phyloP scores from a whole-genome alignment of 345 rosid species.

The Eutrema heterophyllum region DNA sequence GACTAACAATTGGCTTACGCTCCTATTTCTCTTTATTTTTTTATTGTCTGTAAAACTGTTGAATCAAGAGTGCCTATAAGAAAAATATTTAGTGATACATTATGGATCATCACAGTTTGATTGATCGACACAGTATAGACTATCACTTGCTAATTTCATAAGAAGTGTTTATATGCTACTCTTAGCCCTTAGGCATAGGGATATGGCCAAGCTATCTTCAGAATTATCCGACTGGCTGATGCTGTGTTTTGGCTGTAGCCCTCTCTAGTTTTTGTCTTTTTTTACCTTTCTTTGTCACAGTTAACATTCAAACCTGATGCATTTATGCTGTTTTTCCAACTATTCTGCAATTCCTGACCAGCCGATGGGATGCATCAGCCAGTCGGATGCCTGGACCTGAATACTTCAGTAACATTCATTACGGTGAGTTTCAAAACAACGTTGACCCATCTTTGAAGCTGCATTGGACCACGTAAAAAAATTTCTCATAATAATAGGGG shows the following conservation, averaged over 20 bases:
- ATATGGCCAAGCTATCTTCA: slow-evolving; percentile 9
- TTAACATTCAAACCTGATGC: slow-evolving; percentile 7
- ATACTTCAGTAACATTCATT: slow-evolving; percentile 60
- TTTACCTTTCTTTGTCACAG: not conserved
- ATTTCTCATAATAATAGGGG: slow-evolving; percentile 22
- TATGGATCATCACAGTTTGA: slow-evolving; percentile 1
- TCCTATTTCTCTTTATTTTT: not conserved
- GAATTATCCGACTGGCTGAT: not conserved
- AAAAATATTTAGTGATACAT: not conserved
- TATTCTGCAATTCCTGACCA: slow-evolving; percentile 28
- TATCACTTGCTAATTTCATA: not conserved
- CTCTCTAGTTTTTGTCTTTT: not conserved
- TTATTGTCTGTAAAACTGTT: not conserved
- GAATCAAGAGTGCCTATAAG: not conserved
- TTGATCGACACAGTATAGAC: not conserved
- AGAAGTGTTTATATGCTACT: not conserved
- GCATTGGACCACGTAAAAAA: slow-evolving; percentile 4
- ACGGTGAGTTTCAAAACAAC: slow-evolving; percentile 39
- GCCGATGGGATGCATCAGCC: slow-evolving; percentile 83
- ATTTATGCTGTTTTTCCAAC: slow-evolving; percentile 14
- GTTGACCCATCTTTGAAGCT: not conserved
- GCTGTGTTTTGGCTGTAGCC: not conserved
- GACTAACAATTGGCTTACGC: not conserved
- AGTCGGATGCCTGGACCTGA: slow-evolving; percentile 81
- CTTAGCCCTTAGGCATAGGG: slow-evolving; percentile 9